phyloP scores from a whole-genome alignment of 83 land plant genomes.

The Diphasiastrum complanatum region DNA sequence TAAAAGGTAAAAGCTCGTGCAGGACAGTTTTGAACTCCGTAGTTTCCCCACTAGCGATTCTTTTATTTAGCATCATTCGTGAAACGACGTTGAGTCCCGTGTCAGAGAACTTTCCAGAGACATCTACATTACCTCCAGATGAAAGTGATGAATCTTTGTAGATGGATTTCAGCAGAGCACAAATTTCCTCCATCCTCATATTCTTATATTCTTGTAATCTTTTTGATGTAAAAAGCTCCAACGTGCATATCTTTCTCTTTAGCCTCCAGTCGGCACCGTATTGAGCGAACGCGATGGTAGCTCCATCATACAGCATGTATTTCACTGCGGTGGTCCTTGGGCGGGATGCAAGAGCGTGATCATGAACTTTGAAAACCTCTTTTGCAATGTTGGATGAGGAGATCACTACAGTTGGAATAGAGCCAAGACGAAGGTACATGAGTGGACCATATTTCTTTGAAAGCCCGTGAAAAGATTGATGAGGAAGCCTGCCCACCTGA shows the following conservation, averaged over 20 bases:
- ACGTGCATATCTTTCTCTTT: conserved; percentile 26
- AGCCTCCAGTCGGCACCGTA: conserved; percentile 5
- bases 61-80: conserved; percentile 2
- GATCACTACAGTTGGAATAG: conserved; percentile 12
- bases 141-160: neutral
- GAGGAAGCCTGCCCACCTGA: conserved; percentile 13
- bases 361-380: conserved; percentile 14
- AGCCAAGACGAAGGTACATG: conserved; percentile 17
- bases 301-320: conserved; percentile 1
- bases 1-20: neutral
- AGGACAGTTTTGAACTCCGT: too few relatives aligned
- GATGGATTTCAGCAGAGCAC: neutral
- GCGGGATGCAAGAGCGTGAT: conserved; percentile 8
- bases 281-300: conserved; percentile 11
- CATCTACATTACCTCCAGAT: neutral
- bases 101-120: neutral
- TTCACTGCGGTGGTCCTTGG: neutral
- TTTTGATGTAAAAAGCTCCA: conserved; percentile 26
- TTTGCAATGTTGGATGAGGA: conserved; percentile 17
- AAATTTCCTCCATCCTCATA: too few relatives aligned
- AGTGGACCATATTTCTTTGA: conserved; percentile 21
- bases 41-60: conserved; percentile 5
- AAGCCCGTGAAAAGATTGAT: conserved; percentile 28
- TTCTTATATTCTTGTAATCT: neutral
- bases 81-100: neutral